These are phyloP conservation scores for Magnolia officinalis DNA, from an alignment of 164 flowering plant genomes.

Conservation along the genomic window DNA sequence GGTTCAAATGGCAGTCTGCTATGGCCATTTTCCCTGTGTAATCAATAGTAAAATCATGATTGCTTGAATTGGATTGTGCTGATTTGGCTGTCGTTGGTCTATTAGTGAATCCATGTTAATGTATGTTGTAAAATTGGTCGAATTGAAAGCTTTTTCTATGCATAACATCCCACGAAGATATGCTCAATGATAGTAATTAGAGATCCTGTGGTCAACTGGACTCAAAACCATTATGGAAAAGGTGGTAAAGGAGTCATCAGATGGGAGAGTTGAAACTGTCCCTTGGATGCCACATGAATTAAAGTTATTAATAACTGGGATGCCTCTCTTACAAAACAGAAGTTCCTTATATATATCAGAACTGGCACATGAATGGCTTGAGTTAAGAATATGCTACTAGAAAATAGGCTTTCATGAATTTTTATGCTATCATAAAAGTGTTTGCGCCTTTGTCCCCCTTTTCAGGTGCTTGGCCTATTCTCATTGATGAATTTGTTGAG, in stretches of 20 bases:
- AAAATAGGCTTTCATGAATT: neutral
- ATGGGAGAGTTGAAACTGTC: neutral
- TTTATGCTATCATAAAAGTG: neutral
- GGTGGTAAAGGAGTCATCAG: neutral
- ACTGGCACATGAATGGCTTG: neutral
- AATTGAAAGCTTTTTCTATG: neutral
- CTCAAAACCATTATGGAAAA: neutral
- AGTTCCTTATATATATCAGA: neutral
- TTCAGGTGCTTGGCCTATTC: constrained; percentile 94
- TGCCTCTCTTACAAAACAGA: neutral
- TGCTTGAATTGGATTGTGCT: neutral
- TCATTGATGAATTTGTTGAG: constrained; percentile 94
- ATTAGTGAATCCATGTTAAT: neutral
- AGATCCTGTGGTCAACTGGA: neutral
- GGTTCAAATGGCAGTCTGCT: neutral
- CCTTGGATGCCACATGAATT: neutral
- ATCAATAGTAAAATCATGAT: neutral
- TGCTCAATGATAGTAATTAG: neutral
- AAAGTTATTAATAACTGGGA: neutral
- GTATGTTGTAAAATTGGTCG: neutral
- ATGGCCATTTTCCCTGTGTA: neutral
- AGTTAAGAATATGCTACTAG: neutral
- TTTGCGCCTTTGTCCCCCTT: neutral
- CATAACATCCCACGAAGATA: neutral
- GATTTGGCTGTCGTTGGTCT: neutral